Conservation (phyloP, 352 stramenopile species). For the Globisporangium spiculum region DNA sequence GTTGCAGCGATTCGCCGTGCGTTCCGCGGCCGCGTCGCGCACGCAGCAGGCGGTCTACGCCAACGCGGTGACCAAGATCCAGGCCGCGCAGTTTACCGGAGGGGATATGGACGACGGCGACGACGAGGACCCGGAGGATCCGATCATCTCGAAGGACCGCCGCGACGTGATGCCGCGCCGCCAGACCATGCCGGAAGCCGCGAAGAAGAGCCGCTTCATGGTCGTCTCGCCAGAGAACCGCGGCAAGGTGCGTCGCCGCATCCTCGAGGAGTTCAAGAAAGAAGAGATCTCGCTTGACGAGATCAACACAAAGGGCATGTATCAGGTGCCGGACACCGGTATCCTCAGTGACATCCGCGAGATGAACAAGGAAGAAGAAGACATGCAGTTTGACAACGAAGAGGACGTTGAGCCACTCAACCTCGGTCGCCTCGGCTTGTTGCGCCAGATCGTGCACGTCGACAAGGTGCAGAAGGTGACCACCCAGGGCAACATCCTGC, state of each 20-base stretch:
- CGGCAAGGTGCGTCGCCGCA: conserved; percentile 68
- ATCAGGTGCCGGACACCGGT: conserved; percentile 56
- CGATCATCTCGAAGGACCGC: conserved; percentile 68
- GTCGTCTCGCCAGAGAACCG: conserved; percentile 67
- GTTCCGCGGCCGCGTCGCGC: conserved; percentile 30
- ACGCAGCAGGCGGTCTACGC: conserved; percentile 19
- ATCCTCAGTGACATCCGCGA: conserved; percentile 61
- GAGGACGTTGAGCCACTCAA: conserved; percentile 64
- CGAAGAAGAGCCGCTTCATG: conserved; percentile 78
- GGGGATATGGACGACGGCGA: conserved; percentile 66
- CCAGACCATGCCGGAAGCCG: conserved; percentile 71
- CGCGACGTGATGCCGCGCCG: conserved; percentile 54
- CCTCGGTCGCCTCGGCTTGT: conserved; percentile 58
- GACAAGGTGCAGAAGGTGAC: conserved; percentile 89
- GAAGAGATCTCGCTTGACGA: conserved; percentile 62
- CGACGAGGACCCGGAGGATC: conserved; percentile 61
- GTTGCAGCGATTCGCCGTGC: conserved; percentile 62
- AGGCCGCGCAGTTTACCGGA: conserved; percentile 38
- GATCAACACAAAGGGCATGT: conserved; percentile 36
- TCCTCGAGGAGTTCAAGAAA: conserved; percentile 82
- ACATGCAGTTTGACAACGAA: conserved; percentile 67
- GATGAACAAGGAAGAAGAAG: conserved; percentile 67
- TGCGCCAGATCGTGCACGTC: conserved; percentile 82
- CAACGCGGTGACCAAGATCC: conserved; percentile 27
- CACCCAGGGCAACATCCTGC: conserved; percentile 90